phyloP scores from a whole-genome alignment of 495 filamentous ascomycete species.

The Penicillium nucicola region DNA sequence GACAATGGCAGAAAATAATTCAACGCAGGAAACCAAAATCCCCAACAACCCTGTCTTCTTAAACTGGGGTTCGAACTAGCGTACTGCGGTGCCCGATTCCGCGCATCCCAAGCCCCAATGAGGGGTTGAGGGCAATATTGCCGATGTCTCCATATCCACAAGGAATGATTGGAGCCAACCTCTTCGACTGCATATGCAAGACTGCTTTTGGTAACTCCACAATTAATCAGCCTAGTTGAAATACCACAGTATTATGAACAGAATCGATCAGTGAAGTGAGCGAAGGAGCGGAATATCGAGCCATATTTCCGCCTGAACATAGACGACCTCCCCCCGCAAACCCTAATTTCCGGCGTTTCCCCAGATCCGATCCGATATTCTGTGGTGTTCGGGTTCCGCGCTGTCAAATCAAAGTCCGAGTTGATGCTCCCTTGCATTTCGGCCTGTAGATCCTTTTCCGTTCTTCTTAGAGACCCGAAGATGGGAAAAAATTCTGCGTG shows the following conservation, averaged over 20 bases:
- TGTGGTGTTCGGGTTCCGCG: not conserved
- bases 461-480: no score
- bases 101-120: not conserved
- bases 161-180: not conserved
- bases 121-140: not conserved
- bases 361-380: not conserved
- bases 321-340: not conserved
- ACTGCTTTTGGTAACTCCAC: not conserved
- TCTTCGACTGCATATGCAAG: not conserved
- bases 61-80: not conserved
- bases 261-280: not conserved
- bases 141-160: not conserved
- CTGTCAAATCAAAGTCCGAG: not conserved
- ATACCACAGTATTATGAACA: no score
- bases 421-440: not conserved
- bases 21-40: not conserved
- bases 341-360: not conserved
- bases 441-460: no score
- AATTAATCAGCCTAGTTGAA: not conserved
- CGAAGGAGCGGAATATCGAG: not conserved
- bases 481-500: no score
- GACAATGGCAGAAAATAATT: not conserved
- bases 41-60: not conserved
- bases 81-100: not conserved
- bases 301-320: slow-evolving; percentile 1